Conservation (phyloP, 352 stramenopile species). For the Phytophthora pisi region DNA sequence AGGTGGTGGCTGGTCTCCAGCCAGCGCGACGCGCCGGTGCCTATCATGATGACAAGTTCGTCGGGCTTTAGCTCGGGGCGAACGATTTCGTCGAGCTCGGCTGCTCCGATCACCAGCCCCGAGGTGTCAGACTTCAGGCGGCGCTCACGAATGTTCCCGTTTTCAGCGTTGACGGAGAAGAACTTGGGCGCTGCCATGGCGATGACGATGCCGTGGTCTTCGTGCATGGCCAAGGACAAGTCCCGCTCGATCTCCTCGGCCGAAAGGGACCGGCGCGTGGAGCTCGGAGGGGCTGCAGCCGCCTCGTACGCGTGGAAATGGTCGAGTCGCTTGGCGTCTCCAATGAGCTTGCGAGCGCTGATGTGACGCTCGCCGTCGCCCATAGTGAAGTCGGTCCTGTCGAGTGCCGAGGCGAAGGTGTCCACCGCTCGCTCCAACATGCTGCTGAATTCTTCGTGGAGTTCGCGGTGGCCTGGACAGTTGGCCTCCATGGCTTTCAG, state of each 20-base stretch:
- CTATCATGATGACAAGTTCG: slow-evolving; percentile 67
- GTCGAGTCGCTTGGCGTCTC: slow-evolving; percentile 54
- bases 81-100: slow-evolving; percentile 33
- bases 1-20: slow-evolving; percentile 47
- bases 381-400: slow-evolving; percentile 45
- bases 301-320: slow-evolving; percentile 75
- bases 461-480: slow-evolving; percentile 47
- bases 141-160: slow-evolving; percentile 25
- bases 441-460: slow-evolving; percentile 50
- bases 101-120: slow-evolving; percentile 49
- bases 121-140: slow-evolving; percentile 38
- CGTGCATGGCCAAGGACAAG: slow-evolving; percentile 61
- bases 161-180: slow-evolving; percentile 36
- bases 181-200: slow-evolving; percentile 40
- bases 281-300: background rate
- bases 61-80: slow-evolving; percentile 57
- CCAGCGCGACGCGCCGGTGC: slow-evolving; percentile 50
- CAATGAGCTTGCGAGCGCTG: slow-evolving; percentile 44
- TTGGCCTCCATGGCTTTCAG: slow-evolving; percentile 22
- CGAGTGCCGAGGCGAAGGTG: slow-evolving; percentile 42
- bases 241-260: slow-evolving; percentile 16
- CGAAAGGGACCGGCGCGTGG: slow-evolving; percentile 6
- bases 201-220: slow-evolving; percentile 67
- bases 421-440: slow-evolving; percentile 49
- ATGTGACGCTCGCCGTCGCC: slow-evolving; percentile 42